Conservation (phyloP, 371 early-diverging fungal species). For the Zopfochytrium polystomum region DNA sequence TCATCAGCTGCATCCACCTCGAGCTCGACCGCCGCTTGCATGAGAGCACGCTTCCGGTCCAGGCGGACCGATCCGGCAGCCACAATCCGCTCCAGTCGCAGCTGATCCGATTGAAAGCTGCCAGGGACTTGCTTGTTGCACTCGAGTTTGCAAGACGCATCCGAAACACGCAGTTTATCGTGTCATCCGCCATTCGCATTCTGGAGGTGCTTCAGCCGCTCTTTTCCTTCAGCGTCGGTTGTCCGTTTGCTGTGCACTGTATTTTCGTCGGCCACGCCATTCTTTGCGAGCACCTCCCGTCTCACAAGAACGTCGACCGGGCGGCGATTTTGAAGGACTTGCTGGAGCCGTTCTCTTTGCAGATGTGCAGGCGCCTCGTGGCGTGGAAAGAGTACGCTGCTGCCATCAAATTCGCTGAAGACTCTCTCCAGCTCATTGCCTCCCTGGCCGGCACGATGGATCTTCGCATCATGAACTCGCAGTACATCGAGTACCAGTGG, state of each 20-base stretch:
- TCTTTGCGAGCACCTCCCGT: slow-evolving; percentile 11
- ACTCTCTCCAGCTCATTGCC: slow-evolving; percentile 27
- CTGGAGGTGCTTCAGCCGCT: slow-evolving; percentile 26
- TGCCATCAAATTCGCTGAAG: slow-evolving; percentile 32
- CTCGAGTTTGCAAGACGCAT: slow-evolving; percentile 26
- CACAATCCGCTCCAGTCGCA: slow-evolving; percentile 26
- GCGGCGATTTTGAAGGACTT: slow-evolving; percentile 19
- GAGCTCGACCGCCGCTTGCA: slow-evolving; percentile 24
- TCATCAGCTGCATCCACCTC: slow-evolving; percentile 29
- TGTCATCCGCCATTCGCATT: slow-evolving; percentile 27
- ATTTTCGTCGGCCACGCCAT: slow-evolving; percentile 27
- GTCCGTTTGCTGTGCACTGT: slow-evolving; percentile 31
- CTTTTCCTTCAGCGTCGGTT: slow-evolving; percentile 21
- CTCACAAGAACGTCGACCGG: slow-evolving; percentile 24
- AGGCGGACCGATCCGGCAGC: slow-evolving; percentile 19
- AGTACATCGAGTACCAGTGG: slow-evolving; percentile 31
- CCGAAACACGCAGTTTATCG: slow-evolving; percentile 11
- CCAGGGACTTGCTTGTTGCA: slow-evolving; percentile 31
- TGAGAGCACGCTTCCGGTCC: slow-evolving; percentile 17
- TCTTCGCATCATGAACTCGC: slow-evolving; percentile 31
- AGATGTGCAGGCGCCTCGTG: slow-evolving; percentile 24
- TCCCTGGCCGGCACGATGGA: slow-evolving; percentile 19
- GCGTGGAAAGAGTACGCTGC: slow-evolving; percentile 14
- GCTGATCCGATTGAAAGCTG: slow-evolving; percentile 17
- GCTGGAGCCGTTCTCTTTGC: slow-evolving; percentile 24